Evolutionary conservation across 78 protist species (phyloP).

Genomic region (Guillardia theta): DNA sequence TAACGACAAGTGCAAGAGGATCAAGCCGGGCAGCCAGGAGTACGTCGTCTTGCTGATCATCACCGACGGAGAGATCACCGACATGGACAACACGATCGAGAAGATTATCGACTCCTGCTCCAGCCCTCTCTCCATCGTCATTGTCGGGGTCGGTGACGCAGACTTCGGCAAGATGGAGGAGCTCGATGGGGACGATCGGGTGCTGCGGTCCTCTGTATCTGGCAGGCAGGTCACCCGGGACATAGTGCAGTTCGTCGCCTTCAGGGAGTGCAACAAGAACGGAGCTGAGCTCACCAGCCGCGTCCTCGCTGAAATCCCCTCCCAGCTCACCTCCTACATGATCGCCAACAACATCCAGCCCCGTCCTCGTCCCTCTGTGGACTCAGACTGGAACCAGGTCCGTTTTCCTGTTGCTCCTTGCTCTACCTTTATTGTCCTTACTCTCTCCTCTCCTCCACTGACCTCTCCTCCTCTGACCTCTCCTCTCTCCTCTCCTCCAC

Average conservation of each 20-base stretch:
- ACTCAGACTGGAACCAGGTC: not conserved
- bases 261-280: no score
- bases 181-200: not conserved
- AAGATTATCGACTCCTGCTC: no score
- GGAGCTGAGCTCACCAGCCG: not conserved
- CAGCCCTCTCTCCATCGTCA: constrained; percentile 76
- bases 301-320: not conserved
- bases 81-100: no score
- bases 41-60: not conserved
- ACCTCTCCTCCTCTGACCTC: not conserved
- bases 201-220: not conserved
- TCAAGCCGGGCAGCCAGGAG: no score
- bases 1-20: no score
- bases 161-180: not conserved
- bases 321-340: not conserved
- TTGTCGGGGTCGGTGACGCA: constrained; percentile 73
- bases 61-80: not conserved
- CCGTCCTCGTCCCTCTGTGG: not conserved
- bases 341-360: not conserved
- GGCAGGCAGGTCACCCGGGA: no score
- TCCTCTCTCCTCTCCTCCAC: not conserved
- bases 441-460: not conserved
- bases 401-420: not conserved
- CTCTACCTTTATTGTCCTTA: not conserved
- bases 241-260: not conserved